Evolutionary conservation across 148 eudicot species (phyloP).

Genomic region (Rhododendron molle): DNA sequence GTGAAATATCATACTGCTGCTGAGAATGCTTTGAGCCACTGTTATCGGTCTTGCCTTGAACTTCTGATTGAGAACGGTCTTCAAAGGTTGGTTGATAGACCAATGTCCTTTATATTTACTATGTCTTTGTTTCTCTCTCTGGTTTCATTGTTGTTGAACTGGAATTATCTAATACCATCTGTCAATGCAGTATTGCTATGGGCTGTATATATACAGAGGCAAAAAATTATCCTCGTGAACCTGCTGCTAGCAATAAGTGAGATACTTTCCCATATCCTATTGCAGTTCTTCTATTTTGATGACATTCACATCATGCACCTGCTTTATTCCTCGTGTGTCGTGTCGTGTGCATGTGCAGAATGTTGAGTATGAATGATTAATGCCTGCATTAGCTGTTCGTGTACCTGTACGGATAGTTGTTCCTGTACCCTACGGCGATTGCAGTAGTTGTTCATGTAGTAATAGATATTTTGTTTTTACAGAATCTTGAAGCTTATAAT

Average conservation of each 20-base stretch:
- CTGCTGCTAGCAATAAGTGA: constrained; percentile 97
- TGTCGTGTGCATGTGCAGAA: not conserved
- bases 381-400: not conserved
- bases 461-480: too few species aligned
- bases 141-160: constrained; percentile 3
- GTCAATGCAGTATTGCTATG: constrained; percentile 84
- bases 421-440: not conserved
- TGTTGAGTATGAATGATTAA: not conserved
- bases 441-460: not conserved
- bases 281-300: not conserved
- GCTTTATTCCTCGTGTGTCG: too few species aligned
- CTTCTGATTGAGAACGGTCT: constrained; percentile 85
- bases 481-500: not conserved
- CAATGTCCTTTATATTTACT: constrained; percentile 10
- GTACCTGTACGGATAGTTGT: not conserved
- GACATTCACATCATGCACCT: not conserved
- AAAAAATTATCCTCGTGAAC: constrained; percentile 98
- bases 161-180: constrained; percentile 12
- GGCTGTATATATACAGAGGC: constrained; percentile 93
- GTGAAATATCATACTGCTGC: constrained; percentile 99
- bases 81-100: constrained; percentile 48
- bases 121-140: not conserved
- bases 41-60: constrained; percentile 94
- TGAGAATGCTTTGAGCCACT: constrained; percentile 97
- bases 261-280: constrained; percentile 21